These are phyloP conservation scores for Kockovaella imperatae DNA, from an alignment of 768 basidiomycete species.

Conservation along the genomic window DNA sequence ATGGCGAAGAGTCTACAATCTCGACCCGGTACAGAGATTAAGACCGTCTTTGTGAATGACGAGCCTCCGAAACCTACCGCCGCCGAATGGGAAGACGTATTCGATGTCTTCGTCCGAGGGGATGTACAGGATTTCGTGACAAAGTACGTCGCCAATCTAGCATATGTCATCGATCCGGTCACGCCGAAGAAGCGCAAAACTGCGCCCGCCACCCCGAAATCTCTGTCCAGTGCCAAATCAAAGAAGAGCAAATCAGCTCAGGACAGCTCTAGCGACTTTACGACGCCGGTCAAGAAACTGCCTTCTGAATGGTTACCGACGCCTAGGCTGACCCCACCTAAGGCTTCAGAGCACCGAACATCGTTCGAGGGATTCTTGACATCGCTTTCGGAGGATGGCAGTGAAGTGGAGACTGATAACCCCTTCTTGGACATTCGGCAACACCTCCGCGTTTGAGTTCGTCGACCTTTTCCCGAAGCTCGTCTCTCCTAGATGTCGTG, in stretches of 20 bases:
- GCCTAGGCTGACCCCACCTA: not conserved
- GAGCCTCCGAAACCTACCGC: slow-evolving; percentile 68
- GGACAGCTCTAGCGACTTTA: too few relatives aligned
- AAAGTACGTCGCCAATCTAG: slow-evolving; percentile 34
- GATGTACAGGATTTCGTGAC: slow-evolving; percentile 74
- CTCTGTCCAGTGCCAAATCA: not conserved
- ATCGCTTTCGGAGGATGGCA: slow-evolving; percentile 4
- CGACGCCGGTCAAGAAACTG: not conserved
- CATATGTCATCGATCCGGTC: not conserved
- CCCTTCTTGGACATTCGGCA: slow-evolving; percentile 5
- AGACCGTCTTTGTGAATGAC: slow-evolving; percentile 64
- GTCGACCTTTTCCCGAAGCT: not conserved
- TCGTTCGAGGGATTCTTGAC: slow-evolving; percentile 5
- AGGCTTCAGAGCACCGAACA: not conserved
- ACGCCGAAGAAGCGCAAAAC: not conserved
- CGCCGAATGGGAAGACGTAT: slow-evolving; percentile 80
- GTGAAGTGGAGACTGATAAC: not conserved
- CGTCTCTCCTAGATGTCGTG: not conserved
- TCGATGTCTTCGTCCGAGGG: slow-evolving; percentile 82
- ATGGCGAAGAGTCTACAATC: slow-evolving; percentile 59
- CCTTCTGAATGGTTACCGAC: not conserved
- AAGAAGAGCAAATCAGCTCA: not conserved
- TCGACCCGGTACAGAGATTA: slow-evolving; percentile 54
- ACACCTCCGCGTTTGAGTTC: not conserved
- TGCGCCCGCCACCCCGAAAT: not conserved